Evolutionary conservation across 225 moss, liverwort and hornwort genomes (phyloP).

Genomic region (Straminergon stramineum): DNA sequence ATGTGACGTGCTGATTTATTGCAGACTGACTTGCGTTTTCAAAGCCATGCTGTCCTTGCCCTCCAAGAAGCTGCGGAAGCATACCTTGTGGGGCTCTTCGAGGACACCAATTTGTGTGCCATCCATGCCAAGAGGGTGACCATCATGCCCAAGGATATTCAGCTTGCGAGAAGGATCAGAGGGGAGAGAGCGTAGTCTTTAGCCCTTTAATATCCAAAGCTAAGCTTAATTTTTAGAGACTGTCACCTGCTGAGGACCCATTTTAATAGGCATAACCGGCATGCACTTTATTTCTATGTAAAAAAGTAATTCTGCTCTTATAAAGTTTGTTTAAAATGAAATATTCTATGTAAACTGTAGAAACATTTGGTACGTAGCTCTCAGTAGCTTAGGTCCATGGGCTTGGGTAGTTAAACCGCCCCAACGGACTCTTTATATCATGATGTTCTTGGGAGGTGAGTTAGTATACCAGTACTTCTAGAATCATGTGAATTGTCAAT

Average conservation of each 20-base stretch:
- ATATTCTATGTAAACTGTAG: not conserved
- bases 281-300: not conserved
- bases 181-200: constrained; percentile 40
- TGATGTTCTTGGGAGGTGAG: not conserved
- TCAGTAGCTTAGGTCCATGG: not conserved
- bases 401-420: too few relatives aligned
- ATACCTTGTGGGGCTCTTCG: not conserved
- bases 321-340: not conserved
- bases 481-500: not conserved
- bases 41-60: constrained; percentile 30
- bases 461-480: not conserved
- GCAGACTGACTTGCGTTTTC: constrained; percentile 50
- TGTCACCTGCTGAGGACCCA: not conserved
- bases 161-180: constrained; percentile 45
- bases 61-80: not conserved
- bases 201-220: not conserved
- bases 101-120: not conserved
- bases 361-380: not conserved
- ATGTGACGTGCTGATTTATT: not conserved
- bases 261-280: not conserved
- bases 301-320: not conserved
- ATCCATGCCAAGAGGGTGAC: constrained; percentile 22
- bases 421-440: not conserved
- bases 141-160: constrained; percentile 56
- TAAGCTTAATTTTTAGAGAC: not conserved